Percentiles rank a stretch among this genome's conserved stretches.
Conservation (phyloP, 2,329 filamentous ascomycete genomes). For the Mariannaea sp. region DNA sequence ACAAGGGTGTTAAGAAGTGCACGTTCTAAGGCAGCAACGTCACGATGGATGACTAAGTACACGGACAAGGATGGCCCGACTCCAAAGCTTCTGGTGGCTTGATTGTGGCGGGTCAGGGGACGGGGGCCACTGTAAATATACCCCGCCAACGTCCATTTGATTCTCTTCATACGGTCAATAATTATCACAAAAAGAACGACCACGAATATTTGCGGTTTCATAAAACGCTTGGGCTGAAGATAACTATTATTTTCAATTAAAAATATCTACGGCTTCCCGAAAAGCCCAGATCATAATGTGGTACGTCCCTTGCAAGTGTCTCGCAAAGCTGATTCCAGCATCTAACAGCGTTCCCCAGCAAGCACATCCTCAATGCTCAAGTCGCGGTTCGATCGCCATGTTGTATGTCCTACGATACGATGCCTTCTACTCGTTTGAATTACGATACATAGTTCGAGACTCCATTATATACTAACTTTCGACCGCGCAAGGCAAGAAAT, state of each 20-base stretch:
- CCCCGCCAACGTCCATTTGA: slow-evolving; percentile 15
- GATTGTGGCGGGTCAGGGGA: slow-evolving; percentile 14
- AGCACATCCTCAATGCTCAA: slow-evolving; percentile 98
- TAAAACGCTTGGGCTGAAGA: not conserved
- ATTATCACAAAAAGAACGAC: slow-evolving; percentile 4
- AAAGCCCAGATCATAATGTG: slow-evolving; percentile 40
- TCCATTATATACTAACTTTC: slow-evolving; percentile 13
- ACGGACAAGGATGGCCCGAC: not conserved
- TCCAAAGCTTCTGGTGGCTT: slow-evolving; percentile 4
- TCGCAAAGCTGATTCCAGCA: not conserved
- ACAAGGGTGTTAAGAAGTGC: not conserved
- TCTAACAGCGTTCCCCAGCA: slow-evolving; percentile 60
- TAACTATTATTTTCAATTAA: not conserved
- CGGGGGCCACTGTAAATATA: slow-evolving; percentile 19
- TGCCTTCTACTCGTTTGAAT: not conserved
- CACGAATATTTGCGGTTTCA: not conserved
- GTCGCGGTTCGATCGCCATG: slow-evolving; percentile 94
- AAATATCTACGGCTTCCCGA: not conserved
- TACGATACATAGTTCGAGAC: not conserved
- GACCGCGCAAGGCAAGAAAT: slow-evolving; percentile 74
- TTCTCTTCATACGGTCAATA: slow-evolving; percentile 10
- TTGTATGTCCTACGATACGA: slow-evolving; percentile 63
- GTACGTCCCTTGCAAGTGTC: slow-evolving; percentile 37
- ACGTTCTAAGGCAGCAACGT: slow-evolving; percentile 16
- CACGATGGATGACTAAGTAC: slow-evolving; percentile 18